phyloP scores from a whole-genome alignment of 805 yeast genomes.

The Hemisphaericaspora nanyangensis region DNA sequence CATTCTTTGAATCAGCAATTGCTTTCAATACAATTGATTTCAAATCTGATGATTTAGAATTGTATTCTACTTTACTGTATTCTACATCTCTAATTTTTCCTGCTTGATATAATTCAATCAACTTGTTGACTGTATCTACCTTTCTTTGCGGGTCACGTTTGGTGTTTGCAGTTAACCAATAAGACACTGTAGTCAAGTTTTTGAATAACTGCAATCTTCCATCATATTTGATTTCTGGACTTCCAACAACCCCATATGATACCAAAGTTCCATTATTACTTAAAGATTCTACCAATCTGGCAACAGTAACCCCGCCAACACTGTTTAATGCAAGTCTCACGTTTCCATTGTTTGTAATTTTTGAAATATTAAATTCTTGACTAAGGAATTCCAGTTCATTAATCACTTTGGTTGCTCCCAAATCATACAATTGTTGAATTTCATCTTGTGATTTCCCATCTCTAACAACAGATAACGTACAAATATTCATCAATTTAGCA shows the following conservation, averaged over 20 bases:
- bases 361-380: constrained; percentile 12
- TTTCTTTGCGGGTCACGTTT: constrained; percentile 52
- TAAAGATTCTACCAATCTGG: constrained; percentile 19
- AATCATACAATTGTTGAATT: constrained; percentile 15
- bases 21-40: constrained; percentile 42
- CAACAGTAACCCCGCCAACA: constrained; percentile 25
- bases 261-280: constrained; percentile 24
- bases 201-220: constrained; percentile 26
- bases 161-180: constrained; percentile 31
- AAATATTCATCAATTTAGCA: constrained; percentile 21
- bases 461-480: constrained; percentile 25
- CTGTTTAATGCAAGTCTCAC: constrained; percentile 31
- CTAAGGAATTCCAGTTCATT: constrained; percentile 23
- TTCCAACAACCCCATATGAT: constrained; percentile 24
- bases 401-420: constrained; percentile 31
- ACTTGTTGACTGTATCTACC: constrained; percentile 47
- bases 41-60: constrained; percentile 39
- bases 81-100: constrained; percentile 54
- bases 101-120: constrained; percentile 54
- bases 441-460: constrained; percentile 23
- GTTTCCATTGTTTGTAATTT: constrained; percentile 13
- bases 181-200: constrained; percentile 24
- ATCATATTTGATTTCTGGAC: constrained; percentile 15
- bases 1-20: constrained; percentile 35
- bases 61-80: constrained; percentile 29